A percentile compares a stretch with the other conserved stretches of the same genome.
Evolutionary conservation across 108 stramenopile species (phyloP).

Genomic region (Pelagomonas calceolata): DNA sequence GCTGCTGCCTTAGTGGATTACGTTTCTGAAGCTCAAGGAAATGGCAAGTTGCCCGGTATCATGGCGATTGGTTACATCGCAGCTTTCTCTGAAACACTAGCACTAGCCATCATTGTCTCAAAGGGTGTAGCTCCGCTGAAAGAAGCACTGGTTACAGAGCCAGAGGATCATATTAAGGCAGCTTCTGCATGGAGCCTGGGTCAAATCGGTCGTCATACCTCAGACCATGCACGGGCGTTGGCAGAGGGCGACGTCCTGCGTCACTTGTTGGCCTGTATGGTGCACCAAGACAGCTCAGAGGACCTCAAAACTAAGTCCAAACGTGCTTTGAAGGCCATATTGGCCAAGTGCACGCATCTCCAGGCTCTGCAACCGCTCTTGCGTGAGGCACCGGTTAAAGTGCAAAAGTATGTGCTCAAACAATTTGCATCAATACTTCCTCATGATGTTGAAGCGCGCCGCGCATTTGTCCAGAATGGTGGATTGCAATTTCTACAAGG

Average conservation of each 20-base stretch:
- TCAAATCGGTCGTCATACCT: conserved; percentile 54
- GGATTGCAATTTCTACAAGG: conserved; percentile 47
- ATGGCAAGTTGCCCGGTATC: conserved; percentile 50
- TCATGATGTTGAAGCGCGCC: conserved; percentile 48
- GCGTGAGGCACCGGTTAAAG: conserved; percentile 45
- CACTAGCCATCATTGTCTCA: conserved; percentile 48
- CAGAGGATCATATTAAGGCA: conserved; percentile 60
- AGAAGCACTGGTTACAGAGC: conserved; percentile 49
- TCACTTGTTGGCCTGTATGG: conserved; percentile 54
- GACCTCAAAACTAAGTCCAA: conserved; percentile 52
- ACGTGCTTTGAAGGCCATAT: conserved; percentile 52
- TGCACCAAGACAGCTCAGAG: conserved; percentile 37
- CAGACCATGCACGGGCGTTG: conserved; percentile 48
- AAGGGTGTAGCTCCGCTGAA: conserved; percentile 50
- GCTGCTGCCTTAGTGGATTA: conserved; percentile 57
- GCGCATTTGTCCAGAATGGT: conserved; percentile 50
- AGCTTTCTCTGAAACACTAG: conserved; percentile 56
- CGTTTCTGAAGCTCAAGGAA: conserved; percentile 45
- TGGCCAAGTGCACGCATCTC: conserved; percentile 53
- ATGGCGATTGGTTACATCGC: conserved; percentile 59
- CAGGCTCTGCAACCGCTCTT: conserved; percentile 55
- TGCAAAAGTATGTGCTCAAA: conserved; percentile 57
- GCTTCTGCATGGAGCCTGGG: conserved; percentile 55
- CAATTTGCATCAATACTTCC: conserved; percentile 55
- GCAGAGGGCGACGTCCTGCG: conserved; percentile 54